phyloP scores from a whole-genome alignment of 345 rosid species.

The Pistacia atlantica region DNA sequence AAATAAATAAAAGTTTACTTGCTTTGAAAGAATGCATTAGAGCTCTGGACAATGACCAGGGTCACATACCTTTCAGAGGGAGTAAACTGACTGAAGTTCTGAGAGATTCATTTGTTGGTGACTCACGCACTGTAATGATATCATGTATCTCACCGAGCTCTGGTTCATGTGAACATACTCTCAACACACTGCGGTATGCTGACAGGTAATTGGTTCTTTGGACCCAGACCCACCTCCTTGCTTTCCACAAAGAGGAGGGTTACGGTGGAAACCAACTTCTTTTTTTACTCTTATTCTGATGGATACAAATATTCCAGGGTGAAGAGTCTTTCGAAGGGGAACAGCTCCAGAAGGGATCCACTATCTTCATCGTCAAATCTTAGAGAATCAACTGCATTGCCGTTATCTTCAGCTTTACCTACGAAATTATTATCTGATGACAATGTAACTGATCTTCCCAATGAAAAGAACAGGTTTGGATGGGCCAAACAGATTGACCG shows the following conservation, averaged over 20 bases:
- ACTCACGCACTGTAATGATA: conserved; percentile 74
- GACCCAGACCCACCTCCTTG: neutral
- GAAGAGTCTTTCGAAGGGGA: conserved; percentile 66
- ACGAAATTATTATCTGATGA: conserved; percentile 35
- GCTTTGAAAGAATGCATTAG: conserved; percentile 73
- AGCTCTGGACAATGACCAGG: conserved; percentile 70
- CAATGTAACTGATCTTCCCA: conserved; percentile 28
- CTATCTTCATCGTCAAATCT: conserved; percentile 42
- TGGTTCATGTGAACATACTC: conserved; percentile 74
- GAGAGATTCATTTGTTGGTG: conserved; percentile 71
- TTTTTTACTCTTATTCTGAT: conserved; percentile 22
- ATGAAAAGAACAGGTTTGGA: conserved; percentile 42
- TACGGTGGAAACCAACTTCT: neutral
- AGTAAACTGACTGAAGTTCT: conserved; percentile 77
- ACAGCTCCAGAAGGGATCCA: conserved; percentile 46
- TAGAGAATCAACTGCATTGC: conserved; percentile 46
- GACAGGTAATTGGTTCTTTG: conserved; percentile 47
- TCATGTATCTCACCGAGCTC: conserved; percentile 71
- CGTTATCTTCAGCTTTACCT: conserved; percentile 31
- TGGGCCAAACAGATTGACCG: conserved; percentile 46
- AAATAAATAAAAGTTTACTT: conserved; percentile 67
- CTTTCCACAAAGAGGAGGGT: neutral
- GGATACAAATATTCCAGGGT: conserved; percentile 43
- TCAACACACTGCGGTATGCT: conserved; percentile 69
- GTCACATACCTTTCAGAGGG: conserved; percentile 72